phyloP scores from a whole-genome alignment of 1,284 basidiomycete genomes.

The Ustilago vetiveriae region DNA sequence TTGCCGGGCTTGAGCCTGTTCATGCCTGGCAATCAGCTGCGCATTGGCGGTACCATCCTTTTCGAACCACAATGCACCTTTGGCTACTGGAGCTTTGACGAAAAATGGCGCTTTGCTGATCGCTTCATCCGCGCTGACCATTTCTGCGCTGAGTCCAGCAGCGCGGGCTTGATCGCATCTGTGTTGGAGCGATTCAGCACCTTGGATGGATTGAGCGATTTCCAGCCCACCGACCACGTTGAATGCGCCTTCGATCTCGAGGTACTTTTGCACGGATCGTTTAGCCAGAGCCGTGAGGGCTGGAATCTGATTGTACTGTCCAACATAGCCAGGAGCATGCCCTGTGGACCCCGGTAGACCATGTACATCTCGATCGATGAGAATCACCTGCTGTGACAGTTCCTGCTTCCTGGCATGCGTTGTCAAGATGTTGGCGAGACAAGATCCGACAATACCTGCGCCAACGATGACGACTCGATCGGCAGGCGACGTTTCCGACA shows the following conservation, averaged over 20 bases:
- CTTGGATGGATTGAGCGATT: not conserved
- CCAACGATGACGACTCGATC: slow-evolving; percentile 9
- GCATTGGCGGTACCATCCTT: slow-evolving; percentile 13
- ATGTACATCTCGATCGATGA: slow-evolving; percentile 9
- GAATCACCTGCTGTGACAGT: not conserved
- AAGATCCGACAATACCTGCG: slow-evolving; percentile 15
- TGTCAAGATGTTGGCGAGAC: slow-evolving; percentile 4
- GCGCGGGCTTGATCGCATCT: not conserved
- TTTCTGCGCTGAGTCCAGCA: not conserved
- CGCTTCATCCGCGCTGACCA: not conserved
- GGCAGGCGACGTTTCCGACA: not conserved
- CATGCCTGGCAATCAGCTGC: slow-evolving; percentile 7
- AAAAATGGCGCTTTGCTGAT: slow-evolving; percentile 8
- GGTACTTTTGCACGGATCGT: slow-evolving; percentile 1
- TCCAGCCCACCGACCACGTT: slow-evolving; percentile 4
- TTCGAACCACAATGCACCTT: slow-evolving; percentile 7
- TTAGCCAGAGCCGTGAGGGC: slow-evolving; percentile 8
- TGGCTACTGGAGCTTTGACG: not conserved
- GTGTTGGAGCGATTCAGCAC: not conserved
- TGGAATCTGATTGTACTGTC: slow-evolving; percentile 12
- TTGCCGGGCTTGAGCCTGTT: slow-evolving; percentile 1
- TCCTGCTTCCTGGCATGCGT: not conserved
- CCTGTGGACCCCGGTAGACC: slow-evolving; percentile 8
- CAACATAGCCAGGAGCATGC: slow-evolving; percentile 21
- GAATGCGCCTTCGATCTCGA: slow-evolving; percentile 1